Evolutionary conservation across 139 green algal species (phyloP), one percentile per base, ranked within the genome.

Genomic region (Coelastrella sp.): DNA sequence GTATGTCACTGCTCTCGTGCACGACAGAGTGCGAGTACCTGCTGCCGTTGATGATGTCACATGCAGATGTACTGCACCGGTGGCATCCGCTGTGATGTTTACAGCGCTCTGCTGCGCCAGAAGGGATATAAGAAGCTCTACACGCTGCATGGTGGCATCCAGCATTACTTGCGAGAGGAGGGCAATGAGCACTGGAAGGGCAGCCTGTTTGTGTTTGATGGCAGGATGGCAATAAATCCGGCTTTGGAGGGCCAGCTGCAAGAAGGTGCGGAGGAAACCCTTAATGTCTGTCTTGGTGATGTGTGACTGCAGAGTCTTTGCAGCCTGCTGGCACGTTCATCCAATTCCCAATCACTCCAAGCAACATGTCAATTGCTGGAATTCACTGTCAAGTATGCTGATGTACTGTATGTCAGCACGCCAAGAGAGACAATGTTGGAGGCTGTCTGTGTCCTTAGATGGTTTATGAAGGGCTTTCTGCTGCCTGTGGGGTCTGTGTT

Each of bases 31-130:
- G 22, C 78, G 4, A 74, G 59, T 57, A 8, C 59, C 57, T 91
- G n/a, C 87, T 86, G 86, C 3, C 35, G 3, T 49, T 49, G 3
- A 49, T 49, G 35, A 3, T 49, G 35, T 49, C 35, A 5, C 3
- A 49, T 49, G 78, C 92, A 96, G 96, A 99, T 99, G 97, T 99
- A 99, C 94, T 99, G 98, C 96, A 99, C 98, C n/a, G 98, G 98
- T 7, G 98, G 98, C 91, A 99, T 99, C 90, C 97, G 98, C 68
- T 99, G 98, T 94, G 98, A 99, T 92, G 94, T 99, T 15, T 99
- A 99, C 93, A 98, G 95, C 22, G 96, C 98, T 4, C 95, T 98
- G 82, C 94, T 99, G 56, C 93, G 94, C 3, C 59, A 95, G 75
- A 96, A 97, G 91, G 95, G 96, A 74, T 99, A 96, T 93, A 95